Evolutionary conservation across 306 rosid genomes (phyloP).

Genomic region (Quercus variabilis): DNA sequence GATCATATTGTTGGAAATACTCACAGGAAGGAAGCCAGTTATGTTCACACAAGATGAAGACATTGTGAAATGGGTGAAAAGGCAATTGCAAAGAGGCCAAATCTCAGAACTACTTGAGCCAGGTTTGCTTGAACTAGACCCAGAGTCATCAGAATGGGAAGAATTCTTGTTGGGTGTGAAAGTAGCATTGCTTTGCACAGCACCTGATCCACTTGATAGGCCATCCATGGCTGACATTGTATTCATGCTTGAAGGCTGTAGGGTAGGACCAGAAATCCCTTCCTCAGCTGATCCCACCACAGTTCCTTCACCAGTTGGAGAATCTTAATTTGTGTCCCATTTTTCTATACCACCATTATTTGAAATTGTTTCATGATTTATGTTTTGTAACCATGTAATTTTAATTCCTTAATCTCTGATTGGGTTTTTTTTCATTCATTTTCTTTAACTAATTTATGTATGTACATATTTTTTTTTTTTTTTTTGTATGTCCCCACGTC

Average conservation of each 20-base stretch:
- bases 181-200: constrained; percentile 76
- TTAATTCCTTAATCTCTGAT: not conserved
- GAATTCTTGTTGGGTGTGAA: constrained; percentile 80
- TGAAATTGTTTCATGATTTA: constrained; percentile 4
- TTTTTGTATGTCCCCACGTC: constrained; percentile 22
- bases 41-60: constrained; percentile 78
- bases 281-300: constrained; percentile 86
- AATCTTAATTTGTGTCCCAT: not conserved
- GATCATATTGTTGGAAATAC: constrained; percentile 70
- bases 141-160: constrained; percentile 85
- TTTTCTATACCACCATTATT: not conserved
- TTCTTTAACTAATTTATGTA: too few species aligned
- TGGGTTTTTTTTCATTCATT: not conserved
- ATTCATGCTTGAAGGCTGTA: constrained; percentile 92
- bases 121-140: constrained; percentile 81
- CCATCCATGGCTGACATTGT: constrained; percentile 77
- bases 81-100: constrained; percentile 64
- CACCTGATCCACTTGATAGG: constrained; percentile 81
- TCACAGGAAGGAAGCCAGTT: constrained; percentile 74
- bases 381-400: not conserved
- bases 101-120: constrained; percentile 69
- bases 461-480: too few species aligned
- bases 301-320: constrained; percentile 62
- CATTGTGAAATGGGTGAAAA: constrained; percentile 88
- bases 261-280: constrained; percentile 78